phyloP scores from a whole-genome alignment of 2,329 filamentous ascomycete genomes.

The Xylariaceae sp. region DNA sequence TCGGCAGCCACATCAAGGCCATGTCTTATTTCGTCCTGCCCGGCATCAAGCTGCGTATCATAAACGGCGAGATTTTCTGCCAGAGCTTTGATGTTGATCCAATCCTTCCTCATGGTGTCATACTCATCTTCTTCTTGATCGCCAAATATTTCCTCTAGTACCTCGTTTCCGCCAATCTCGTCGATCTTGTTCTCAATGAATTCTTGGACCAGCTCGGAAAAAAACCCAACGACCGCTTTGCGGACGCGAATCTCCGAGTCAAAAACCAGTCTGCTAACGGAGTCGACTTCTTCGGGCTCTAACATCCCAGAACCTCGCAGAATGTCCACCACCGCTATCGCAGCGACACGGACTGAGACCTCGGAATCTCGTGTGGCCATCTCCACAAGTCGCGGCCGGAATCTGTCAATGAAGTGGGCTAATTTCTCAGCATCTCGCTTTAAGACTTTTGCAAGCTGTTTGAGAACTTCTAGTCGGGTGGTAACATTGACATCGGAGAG shows the following conservation, averaged over 20 bases:
- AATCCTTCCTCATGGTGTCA: conserved; percentile 69
- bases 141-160: conserved; percentile 67
- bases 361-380: conserved; percentile 87
- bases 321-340: conserved; percentile 75
- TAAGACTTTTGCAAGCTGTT: conserved; percentile 74
- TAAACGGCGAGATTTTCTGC: conserved; percentile 79
- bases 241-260: conserved; percentile 79
- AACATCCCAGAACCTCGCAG: conserved; percentile 80
- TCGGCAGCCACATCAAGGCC: conserved; percentile 46
- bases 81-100: conserved; percentile 88
- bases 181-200: conserved; percentile 74
- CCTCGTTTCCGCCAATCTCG: conserved; percentile 74
- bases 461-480: conserved; percentile 79
- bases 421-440: conserved; percentile 75
- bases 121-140: conserved; percentile 69
- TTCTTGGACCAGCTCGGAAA: conserved; percentile 80
- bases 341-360: conserved; percentile 68
- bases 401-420: conserved; percentile 88
- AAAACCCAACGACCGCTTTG: conserved; percentile 85
- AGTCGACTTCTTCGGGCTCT: conserved; percentile 86
- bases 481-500: conserved; percentile 72
- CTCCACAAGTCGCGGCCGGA: conserved; percentile 80
- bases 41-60: conserved; percentile 62
- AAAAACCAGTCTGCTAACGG: conserved; percentile 80
- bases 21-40: conserved; percentile 43